Percentiles rank a stretch among this genome's conserved stretches.
Evolutionary conservation across 768 basidiomycete genomes (phyloP).

Genomic region (Xerocomellus chrysenteron): DNA sequence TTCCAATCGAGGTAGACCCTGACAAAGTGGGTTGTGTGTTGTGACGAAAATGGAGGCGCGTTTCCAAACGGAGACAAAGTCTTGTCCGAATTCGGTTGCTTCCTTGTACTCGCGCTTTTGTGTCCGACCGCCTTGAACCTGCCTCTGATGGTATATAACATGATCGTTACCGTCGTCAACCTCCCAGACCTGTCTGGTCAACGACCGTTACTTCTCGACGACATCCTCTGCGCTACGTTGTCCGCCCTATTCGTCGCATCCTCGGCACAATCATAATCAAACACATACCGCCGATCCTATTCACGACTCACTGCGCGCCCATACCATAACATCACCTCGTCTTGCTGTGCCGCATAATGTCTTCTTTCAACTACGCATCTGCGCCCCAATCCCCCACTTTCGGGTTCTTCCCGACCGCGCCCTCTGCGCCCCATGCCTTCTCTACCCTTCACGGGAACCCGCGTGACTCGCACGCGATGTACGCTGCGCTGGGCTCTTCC

Average conservation of each 20-base stretch:
- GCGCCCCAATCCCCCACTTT: conserved; percentile 53
- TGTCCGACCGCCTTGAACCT: background rate
- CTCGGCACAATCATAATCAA: background rate
- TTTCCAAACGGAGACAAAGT: conserved; percentile 23
- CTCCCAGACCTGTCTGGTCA: conserved; percentile 6
- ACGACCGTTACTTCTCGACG: conserved; percentile 7
- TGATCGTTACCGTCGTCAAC: conserved; percentile 7
- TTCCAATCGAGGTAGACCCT: conserved; percentile 11
- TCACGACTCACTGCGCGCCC: background rate
- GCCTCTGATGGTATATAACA: conserved; percentile 25
- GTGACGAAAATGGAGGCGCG: background rate
- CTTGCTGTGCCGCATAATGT: conserved; percentile 34
- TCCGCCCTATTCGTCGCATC: conserved; percentile 5
- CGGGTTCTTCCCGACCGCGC: conserved; percentile 57
- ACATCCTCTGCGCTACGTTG: conserved; percentile 8
- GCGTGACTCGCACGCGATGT: conserved; percentile 59
- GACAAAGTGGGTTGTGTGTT: conserved; percentile 8
- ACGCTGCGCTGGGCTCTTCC: conserved; percentile 45
- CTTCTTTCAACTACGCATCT: conserved; percentile 42
- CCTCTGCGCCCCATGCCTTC: conserved; percentile 59
- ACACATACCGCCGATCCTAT: background rate
- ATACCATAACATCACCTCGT: background rate
- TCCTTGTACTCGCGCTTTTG: conserved; percentile 26
- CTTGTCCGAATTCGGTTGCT: conserved; percentile 18
- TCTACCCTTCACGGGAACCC: conserved; percentile 56